Evolutionary conservation across 2,329 filamentous ascomycete genomes (phyloP), one percentile per base, ranked within the genome.

Genomic region (Scorias spongiosa): DNA sequence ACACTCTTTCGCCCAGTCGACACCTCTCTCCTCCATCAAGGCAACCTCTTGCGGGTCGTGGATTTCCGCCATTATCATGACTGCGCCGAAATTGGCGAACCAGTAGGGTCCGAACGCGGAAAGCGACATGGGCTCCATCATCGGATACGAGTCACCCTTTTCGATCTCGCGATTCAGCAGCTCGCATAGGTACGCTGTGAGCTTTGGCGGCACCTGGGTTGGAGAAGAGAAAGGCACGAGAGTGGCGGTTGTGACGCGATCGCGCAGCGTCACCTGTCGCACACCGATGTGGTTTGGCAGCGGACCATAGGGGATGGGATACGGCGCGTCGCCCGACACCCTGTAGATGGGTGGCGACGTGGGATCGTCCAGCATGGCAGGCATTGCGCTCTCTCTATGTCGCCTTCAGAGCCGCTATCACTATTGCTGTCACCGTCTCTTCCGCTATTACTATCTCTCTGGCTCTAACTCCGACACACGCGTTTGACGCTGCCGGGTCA

Each of bases 161-260:
- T 91, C 84, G 56, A 94, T 91, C 63, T 93, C 87, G 63, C 84
- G 81, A 61, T 88, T 89, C 54, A 93, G 74, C 65, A 91, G 81
- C 57, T 86, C 82, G 54, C 76, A 83, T 40, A 94, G 75, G 57
- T 93, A 91, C 34, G 72, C 72, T 30, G 89, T 69, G 46, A 94
- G 69, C 6, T 81, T 80, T 34, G 70, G 67, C 2, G 87, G 87
- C n/a, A 93, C 80, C 57, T 87, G 76, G 45, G 77, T 69, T 14
- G 76, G 75, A n/a, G 81, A 82, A 14, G 78, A 78, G 62, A 93
- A 87, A 9, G 87, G 87, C 42, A 93, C 74, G 39, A 93, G 71
- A 1, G 85, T 93, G 8, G 86, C 87, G 41, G 82, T 77, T 0
- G 86, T 93, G 52, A 87, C 80, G 41, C 85, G 77, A 63, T 93